These are phyloP conservation scores for Mallotus repandus DNA, from an alignment of 441 rosid species.

Conservation along the genomic window DNA sequence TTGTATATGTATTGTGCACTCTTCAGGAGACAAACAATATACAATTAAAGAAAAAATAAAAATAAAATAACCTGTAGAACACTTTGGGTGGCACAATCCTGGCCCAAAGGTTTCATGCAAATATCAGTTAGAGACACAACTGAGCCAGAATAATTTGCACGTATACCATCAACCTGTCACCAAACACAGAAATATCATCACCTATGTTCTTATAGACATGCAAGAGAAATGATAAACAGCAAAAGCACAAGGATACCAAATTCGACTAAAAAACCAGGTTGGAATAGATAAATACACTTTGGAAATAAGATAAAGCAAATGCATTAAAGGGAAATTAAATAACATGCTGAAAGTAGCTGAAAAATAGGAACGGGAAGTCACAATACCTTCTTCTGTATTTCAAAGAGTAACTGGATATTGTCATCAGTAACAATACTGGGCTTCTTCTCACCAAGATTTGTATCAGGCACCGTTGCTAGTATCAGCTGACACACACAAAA, in stretches of 20 bases:
- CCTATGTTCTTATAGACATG: not conserved
- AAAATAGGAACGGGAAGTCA: constrained; percentile 23
- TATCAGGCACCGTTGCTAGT: constrained; percentile 68
- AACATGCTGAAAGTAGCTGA: constrained; percentile 13
- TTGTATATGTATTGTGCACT: not conserved
- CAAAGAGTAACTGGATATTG: constrained; percentile 78
- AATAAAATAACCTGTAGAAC: constrained; percentile 66
- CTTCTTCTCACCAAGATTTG: constrained; percentile 35
- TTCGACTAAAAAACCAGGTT: constrained; percentile 7
- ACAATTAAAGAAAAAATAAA: constrained; percentile 12
- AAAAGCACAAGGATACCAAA: constrained; percentile 4
- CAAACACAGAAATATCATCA: constrained; percentile 1
- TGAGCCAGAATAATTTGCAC: constrained; percentile 74
- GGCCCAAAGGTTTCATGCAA: constrained; percentile 88
- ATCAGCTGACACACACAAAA: constrained; percentile 56
- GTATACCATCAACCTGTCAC: constrained; percentile 75
- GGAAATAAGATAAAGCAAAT: not conserved
- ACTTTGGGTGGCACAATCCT: constrained; percentile 95
- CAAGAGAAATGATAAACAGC: not conserved
- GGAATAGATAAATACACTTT: not conserved
- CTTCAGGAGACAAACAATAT: constrained; percentile 15
- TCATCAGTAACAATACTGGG: constrained; percentile 80
- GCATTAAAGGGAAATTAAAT: not conserved
- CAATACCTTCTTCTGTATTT: constrained; percentile 82
- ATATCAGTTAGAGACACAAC: constrained; percentile 77